Base-by-base conservation (phyloP, 1,284 basidiomycete species). In the Boletus semigastroideus region DNA sequence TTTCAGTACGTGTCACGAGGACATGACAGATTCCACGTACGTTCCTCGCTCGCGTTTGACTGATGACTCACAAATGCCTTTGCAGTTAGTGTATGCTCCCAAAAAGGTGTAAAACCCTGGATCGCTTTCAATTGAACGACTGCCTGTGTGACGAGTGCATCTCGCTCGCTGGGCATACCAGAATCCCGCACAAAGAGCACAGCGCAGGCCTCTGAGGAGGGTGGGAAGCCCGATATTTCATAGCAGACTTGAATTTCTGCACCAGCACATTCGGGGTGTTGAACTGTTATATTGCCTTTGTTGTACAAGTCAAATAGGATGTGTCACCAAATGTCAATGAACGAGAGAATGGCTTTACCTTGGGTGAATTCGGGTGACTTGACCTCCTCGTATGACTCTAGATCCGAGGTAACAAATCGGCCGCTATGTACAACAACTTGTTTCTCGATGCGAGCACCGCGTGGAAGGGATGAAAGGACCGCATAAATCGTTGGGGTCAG, bases 391-490 rank as follows among this genome's bases (percentile, higher is more conserved):
- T 45, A 38, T 12, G 51, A 33, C 17, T 50, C 62, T 19, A 19
- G 27, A 51, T 79, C 78, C 5, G 59, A 56, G 9, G 74, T 49
- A n/a, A 66, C 54, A 52, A 75, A 78, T 40, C 77, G 76, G 2
- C 87, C 86, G 0, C 84, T 87, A 60, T 90, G 87, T 16, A 82
- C 62, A 5, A 87, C 59, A 1, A 84, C 79, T 62, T 90, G 88
- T 58, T 87, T 89, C 65, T 91, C 88, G 13, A 90, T 62, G 33
- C 80, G 66, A 1, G 92, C 93, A 46, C 77, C 80, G 60, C 87
- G 90, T 0, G 94, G 94, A 12, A 98, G 73, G 43, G 82, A 78
- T 41, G 82, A 79, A 1, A 93, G 84, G 10, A 78, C 79, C 0
- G 87, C 70, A 60, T 90, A 88, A 9, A 94, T 63, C 0, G 82